A percentile compares a stretch with the other conserved stretches of the same genome.
These are phyloP conservation scores for Catharanthus roseus DNA, from an alignment of 257 asterid genomes.

Conservation along the genomic window DNA sequence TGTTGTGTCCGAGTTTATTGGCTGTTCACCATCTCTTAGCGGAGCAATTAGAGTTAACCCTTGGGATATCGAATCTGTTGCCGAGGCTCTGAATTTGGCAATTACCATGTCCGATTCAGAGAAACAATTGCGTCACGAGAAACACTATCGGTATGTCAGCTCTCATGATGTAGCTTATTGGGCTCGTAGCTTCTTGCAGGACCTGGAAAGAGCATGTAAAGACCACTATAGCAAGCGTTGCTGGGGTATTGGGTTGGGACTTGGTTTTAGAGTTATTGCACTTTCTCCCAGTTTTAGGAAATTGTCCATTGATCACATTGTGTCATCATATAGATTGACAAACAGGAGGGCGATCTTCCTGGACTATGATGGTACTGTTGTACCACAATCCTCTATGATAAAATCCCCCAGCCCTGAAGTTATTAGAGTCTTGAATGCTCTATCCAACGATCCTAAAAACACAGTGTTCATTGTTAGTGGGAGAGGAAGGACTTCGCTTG, in stretches of 20 bases:
- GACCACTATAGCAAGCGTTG: slow-evolving; percentile 80
- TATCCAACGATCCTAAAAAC: slow-evolving; percentile 66
- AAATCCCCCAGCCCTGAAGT: slow-evolving; percentile 65
- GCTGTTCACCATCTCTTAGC: slow-evolving; percentile 89
- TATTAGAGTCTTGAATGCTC: slow-evolving; percentile 45
- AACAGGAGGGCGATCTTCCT: slow-evolving; percentile 74
- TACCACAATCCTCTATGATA: slow-evolving; percentile 59
- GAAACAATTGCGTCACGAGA: slow-evolving; percentile 76
- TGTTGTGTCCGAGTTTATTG: slow-evolving; percentile 84
- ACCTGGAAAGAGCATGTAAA: slow-evolving; percentile 75
- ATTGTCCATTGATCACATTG: slow-evolving; percentile 57
- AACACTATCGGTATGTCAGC: slow-evolving; percentile 83
- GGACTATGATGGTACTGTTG: slow-evolving; percentile 95
- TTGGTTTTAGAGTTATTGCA: slow-evolving; percentile 74
- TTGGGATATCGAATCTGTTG: slow-evolving; percentile 85
- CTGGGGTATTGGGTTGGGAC: slow-evolving; percentile 86
- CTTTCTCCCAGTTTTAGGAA: slow-evolving; percentile 87
- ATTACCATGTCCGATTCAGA: slow-evolving; percentile 60
- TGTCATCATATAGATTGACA: slow-evolving; percentile 58
- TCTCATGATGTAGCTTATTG: slow-evolving; percentile 84
- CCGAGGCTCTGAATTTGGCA: slow-evolving; percentile 70
- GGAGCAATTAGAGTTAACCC: slow-evolving; percentile 95
- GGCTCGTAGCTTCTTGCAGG: slow-evolving; percentile 89
- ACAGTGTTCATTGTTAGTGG: slow-evolving; percentile 86
- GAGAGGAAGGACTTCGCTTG: slow-evolving; percentile 55